phyloP scores from a whole-genome alignment of 306 rosid genomes.

The Aeschynomene evenia region DNA sequence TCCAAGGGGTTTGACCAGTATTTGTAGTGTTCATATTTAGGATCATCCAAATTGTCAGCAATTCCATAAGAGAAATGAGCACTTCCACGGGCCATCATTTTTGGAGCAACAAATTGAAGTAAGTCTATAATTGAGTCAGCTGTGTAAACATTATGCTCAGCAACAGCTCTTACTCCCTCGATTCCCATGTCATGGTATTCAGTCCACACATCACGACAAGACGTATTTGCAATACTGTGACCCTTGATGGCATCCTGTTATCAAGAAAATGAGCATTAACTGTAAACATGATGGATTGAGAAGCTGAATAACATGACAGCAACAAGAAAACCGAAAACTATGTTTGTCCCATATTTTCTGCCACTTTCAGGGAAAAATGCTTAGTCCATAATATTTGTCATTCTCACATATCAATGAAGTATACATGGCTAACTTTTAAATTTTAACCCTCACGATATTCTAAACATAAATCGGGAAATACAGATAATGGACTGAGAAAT shows the following conservation, averaged over 20 bases:
- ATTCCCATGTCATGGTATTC: constrained; percentile 88
- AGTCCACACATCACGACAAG: constrained; percentile 79
- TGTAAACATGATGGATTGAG: neutral
- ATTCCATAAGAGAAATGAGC: constrained; percentile 81
- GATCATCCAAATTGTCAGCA: constrained; percentile 76
- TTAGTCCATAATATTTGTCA: too few species aligned
- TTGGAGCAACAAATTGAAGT: constrained; percentile 76
- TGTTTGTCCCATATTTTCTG: too few species aligned
- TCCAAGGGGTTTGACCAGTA: constrained; percentile 92
- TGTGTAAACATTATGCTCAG: constrained; percentile 70
- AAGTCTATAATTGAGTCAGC: constrained; percentile 57
- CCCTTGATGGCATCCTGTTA: constrained; percentile 70
- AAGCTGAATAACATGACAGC: neutral
- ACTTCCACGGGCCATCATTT: constrained; percentile 78
- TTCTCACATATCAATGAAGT: too few species aligned
- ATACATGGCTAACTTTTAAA: too few species aligned
- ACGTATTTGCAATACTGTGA: constrained; percentile 52
- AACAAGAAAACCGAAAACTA: too few species aligned
- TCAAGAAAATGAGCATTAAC: constrained; percentile 15
- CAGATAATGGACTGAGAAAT: neutral
- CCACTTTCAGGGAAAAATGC: too few species aligned
- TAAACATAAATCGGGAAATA: too few species aligned
- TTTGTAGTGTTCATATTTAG: constrained; percentile 66
- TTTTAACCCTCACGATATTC: too few species aligned
- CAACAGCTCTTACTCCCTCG: constrained; percentile 75